phyloP scores from a whole-genome alignment of 805 yeast genomes.

The Lipomyces kockii region DNA sequence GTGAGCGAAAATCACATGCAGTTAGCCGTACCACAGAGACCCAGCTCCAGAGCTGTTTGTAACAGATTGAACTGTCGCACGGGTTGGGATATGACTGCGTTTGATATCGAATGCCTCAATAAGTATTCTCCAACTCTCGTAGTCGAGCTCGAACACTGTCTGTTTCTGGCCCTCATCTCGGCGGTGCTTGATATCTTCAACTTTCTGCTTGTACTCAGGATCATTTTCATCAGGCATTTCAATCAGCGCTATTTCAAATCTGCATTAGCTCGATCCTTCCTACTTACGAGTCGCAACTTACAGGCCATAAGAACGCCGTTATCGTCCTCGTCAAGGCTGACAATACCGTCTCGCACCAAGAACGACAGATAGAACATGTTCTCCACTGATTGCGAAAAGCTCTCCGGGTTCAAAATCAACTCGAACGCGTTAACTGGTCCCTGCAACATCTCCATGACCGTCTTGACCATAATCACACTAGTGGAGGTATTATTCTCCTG shows the following conservation, averaged over 20 bases:
- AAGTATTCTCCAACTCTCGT: conserved; percentile 65
- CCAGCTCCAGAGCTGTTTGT: conserved; percentile 1
- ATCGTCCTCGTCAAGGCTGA: conserved; percentile 57
- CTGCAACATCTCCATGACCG: conserved; percentile 12
- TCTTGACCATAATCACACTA: conserved; percentile 23
- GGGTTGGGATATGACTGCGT: conserved; percentile 56
- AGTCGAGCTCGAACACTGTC: conserved; percentile 72
- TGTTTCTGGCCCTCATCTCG: conserved; percentile 52
- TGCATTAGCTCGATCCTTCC: background rate
- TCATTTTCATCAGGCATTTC: conserved; percentile 15
- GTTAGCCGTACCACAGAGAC: conserved; percentile 30
- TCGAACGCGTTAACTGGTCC: conserved; percentile 60
- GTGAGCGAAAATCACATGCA: background rate
- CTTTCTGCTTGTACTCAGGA: conserved; percentile 6
- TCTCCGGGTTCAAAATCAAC: conserved; percentile 73
- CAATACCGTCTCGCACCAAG: conserved; percentile 70
- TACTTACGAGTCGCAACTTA: background rate
- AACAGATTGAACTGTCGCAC: conserved; percentile 38
- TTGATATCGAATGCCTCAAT: conserved; percentile 61
- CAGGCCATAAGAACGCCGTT: conserved; percentile 40
- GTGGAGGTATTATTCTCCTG: conserved; percentile 26
- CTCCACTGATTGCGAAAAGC: conserved; percentile 80
- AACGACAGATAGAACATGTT: conserved; percentile 84
- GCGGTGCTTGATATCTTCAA: conserved; percentile 7
- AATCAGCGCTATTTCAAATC: conserved; percentile 14